Conservation (phyloP, 2,329 filamentous ascomycete genomes). For the Laburnicola sp. region DNA sequence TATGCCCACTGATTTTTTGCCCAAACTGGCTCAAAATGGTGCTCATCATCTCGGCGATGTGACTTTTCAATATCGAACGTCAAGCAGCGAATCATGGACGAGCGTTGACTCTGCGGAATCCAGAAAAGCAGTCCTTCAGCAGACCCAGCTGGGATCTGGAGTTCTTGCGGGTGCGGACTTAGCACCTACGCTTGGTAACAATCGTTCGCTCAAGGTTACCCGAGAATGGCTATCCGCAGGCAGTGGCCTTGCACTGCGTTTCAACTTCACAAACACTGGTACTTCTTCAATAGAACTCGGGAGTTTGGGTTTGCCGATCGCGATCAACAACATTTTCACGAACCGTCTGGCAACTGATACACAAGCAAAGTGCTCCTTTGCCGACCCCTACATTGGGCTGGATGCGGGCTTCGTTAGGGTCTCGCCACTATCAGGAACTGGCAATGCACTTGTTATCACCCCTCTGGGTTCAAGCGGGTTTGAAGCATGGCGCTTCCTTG, state of each 20-base stretch:
- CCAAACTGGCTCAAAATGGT: slow-evolving; percentile 53
- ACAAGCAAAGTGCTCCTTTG: slow-evolving; percentile 56
- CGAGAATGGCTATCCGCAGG: slow-evolving; percentile 56
- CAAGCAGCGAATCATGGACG: slow-evolving; percentile 49
- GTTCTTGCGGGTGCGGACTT: slow-evolving; percentile 49
- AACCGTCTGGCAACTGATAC: slow-evolving; percentile 54
- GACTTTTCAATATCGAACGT: slow-evolving; percentile 58
- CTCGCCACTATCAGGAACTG: slow-evolving; percentile 56
- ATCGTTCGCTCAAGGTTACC: slow-evolving; percentile 51
- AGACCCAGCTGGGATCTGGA: slow-evolving; percentile 18
- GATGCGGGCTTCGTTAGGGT: slow-evolving; percentile 62
- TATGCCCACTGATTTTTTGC: slow-evolving; percentile 57
- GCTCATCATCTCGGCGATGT: slow-evolving; percentile 64
- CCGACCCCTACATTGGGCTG: slow-evolving; percentile 64
- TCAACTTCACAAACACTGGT: slow-evolving; percentile 55
- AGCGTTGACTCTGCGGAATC: slow-evolving; percentile 52
- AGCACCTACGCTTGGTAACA: slow-evolving; percentile 46
- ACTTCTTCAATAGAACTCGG: slow-evolving; percentile 55
- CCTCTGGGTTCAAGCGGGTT: slow-evolving; percentile 56
- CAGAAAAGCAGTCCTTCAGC: slow-evolving; percentile 44
- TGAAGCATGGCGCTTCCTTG: slow-evolving; percentile 60
- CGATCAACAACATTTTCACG: slow-evolving; percentile 66
- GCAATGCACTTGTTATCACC: slow-evolving; percentile 59
- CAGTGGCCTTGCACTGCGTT: slow-evolving; percentile 56
- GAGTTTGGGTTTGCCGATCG: slow-evolving; percentile 60